Conservation (phyloP, 2,329 filamentous ascomycete species). For the Phialocephala sp. region DNA sequence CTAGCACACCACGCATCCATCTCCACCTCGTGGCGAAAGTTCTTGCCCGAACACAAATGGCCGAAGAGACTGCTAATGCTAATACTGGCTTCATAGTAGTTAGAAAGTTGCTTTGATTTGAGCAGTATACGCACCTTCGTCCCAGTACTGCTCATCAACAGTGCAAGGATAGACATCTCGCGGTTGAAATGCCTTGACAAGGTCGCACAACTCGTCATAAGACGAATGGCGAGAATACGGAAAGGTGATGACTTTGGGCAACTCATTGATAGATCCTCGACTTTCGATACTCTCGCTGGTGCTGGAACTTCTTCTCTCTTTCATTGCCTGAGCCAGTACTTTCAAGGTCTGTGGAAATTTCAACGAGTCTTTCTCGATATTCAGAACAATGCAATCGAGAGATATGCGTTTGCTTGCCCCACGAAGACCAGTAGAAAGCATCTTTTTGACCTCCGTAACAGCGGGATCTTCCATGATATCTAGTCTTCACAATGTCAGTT, state of each 20-base stretch:
- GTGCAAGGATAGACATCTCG: slow-evolving; percentile 86
- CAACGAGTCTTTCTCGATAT: slow-evolving; percentile 31
- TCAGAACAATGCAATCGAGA: slow-evolving; percentile 33
- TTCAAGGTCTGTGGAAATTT: slow-evolving; percentile 33
- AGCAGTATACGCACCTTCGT: slow-evolving; percentile 46
- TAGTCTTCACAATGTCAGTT: slow-evolving; percentile 29
- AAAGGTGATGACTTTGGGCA: slow-evolving; percentile 59
- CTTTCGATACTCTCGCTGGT: not conserved
- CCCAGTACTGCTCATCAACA: slow-evolving; percentile 68
- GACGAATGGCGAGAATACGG: slow-evolving; percentile 92
- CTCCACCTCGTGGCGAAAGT: slow-evolving; percentile 68
- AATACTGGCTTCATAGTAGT: slow-evolving; percentile 45
- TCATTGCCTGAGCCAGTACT: slow-evolving; percentile 34
- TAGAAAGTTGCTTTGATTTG: slow-evolving; percentile 2
- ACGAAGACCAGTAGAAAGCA: slow-evolving; percentile 34
- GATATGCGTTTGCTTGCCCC: slow-evolving; percentile 36
- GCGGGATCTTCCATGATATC: slow-evolving; percentile 35
- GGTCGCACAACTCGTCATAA: slow-evolving; percentile 75
- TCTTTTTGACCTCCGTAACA: slow-evolving; percentile 44
- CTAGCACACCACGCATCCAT: slow-evolving; percentile 52
- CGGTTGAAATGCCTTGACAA: slow-evolving; percentile 72
- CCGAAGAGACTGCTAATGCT: slow-evolving; percentile 77
- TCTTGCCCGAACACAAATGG: slow-evolving; percentile 62
- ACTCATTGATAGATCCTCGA: slow-evolving; percentile 6
- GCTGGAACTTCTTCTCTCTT: slow-evolving; percentile 19